A percentile compares a stretch with the other conserved stretches of the same genome.
These are phyloP conservation scores for barley (Hordeum vulgare) DNA, from an alignment of 176 grass and related monocot species.

Conservation along the genomic window DNA sequence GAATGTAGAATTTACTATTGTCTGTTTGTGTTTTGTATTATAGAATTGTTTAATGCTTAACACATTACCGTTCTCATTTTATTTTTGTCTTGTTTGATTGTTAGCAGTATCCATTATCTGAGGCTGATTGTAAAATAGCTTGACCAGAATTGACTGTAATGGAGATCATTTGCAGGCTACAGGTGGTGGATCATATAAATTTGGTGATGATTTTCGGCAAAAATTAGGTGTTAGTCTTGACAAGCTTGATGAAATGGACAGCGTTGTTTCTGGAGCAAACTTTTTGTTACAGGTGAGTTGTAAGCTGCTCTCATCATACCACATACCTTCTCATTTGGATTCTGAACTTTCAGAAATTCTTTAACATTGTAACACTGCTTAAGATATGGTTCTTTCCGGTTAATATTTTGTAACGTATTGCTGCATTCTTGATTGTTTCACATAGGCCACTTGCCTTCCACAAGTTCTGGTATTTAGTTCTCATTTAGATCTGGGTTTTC, in stretches of 20 bases:
- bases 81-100: neutral
- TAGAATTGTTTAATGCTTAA: neutral
- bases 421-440: neutral
- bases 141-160: slow-evolving; percentile 19
- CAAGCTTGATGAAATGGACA: slow-evolving; percentile 95
- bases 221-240: slow-evolving; percentile 87
- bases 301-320: neutral
- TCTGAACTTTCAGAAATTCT: neutral
- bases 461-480: slow-evolving; percentile 1
- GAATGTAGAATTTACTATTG: neutral
- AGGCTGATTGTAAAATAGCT: neutral
- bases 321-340: neutral
- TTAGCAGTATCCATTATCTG: neutral
- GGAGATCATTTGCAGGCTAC: slow-evolving; percentile 57
- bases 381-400: neutral
- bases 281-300: slow-evolving; percentile 76
- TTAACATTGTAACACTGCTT: neutral
- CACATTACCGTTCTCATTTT: neutral
- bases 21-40: neutral
- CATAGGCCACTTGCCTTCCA: neutral
- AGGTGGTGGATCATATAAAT: slow-evolving; percentile 91
- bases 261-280: slow-evolving; percentile 86
- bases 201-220: slow-evolving; percentile 59
- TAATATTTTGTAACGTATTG: neutral
- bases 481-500: neutral